phyloP scores from a whole-genome alignment of 176 grass and related monocot species.

The Dactylis glomerata region DNA sequence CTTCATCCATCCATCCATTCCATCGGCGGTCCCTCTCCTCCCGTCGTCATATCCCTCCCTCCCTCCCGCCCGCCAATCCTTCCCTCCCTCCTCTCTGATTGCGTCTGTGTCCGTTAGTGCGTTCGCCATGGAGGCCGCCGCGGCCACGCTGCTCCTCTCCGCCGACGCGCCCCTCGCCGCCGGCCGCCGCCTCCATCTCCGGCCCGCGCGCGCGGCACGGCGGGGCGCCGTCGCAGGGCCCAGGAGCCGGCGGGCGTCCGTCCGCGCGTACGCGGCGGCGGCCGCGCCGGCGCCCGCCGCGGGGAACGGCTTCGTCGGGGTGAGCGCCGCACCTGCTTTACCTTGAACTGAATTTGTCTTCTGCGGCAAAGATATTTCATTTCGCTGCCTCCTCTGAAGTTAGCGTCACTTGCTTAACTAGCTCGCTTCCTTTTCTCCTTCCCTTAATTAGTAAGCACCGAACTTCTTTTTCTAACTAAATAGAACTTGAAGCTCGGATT shows the following conservation, averaged over 20 bases:
- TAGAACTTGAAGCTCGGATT: neutral
- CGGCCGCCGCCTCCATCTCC: neutral
- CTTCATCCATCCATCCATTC: neutral
- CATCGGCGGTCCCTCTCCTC: neutral
- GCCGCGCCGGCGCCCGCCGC: conserved; percentile 12
- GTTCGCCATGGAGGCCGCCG: neutral
- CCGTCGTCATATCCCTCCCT: neutral
- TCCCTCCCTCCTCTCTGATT: neutral
- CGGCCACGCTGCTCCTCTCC: conserved; percentile 26
- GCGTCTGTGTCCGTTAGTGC: neutral
- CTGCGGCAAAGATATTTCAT: neutral
- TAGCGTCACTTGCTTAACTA: neutral
- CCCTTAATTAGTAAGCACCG: neutral
- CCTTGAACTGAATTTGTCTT: neutral
- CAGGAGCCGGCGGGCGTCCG: neutral
- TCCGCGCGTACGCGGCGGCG: conserved; percentile 9
- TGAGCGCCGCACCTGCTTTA: neutral
- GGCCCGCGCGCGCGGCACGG: neutral
- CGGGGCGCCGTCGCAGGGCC: neutral
- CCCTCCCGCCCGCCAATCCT: neutral
- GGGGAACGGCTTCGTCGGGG: neutral
- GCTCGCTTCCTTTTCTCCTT: neutral
- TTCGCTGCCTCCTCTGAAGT: neutral
- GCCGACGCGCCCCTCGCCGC: conserved; percentile 15
- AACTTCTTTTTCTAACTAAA: neutral